Conservation (phyloP, 2,329 filamentous ascomycete genomes). For the Cladorrhinum sp. region DNA sequence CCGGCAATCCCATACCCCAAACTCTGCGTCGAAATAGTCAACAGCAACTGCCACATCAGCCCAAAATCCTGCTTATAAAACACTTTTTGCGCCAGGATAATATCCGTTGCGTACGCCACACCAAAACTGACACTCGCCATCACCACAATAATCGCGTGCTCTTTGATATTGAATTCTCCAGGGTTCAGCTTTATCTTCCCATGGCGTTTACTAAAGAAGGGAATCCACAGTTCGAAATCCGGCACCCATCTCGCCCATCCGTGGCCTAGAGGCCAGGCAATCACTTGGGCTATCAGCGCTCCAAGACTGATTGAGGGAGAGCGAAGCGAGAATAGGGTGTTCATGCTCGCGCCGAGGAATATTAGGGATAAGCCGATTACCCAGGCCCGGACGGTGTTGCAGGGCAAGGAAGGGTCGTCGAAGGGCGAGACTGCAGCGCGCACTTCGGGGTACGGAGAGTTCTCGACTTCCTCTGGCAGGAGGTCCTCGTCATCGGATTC, state of each 20-base stretch:
- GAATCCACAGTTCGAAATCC: constrained; percentile 37
- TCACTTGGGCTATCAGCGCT: constrained; percentile 59
- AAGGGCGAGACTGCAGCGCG: constrained; percentile 62
- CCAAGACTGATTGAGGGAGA: constrained; percentile 59
- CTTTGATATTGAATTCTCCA: constrained; percentile 68
- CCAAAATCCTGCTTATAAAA: constrained; percentile 72
- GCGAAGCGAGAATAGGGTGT: constrained; percentile 62
- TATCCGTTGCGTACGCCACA: constrained; percentile 70
- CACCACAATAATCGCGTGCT: constrained; percentile 65
- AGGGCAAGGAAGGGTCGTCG: constrained; percentile 59
- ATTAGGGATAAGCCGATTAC: constrained; percentile 57
- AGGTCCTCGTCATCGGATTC: constrained; percentile 30
- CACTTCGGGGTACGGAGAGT: constrained; percentile 66
- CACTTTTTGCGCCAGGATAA: constrained; percentile 66
- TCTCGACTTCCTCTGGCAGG: constrained; percentile 41
- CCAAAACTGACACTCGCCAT: constrained; percentile 71
- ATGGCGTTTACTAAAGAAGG: background rate
- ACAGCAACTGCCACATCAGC: constrained; percentile 61
- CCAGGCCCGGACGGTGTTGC: constrained; percentile 65
- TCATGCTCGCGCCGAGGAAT: constrained; percentile 56
- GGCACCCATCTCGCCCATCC: constrained; percentile 59
- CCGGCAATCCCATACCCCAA: constrained; percentile 68
- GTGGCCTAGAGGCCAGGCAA: constrained; percentile 62
- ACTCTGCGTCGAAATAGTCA: constrained; percentile 66
- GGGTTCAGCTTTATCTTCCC: constrained; percentile 52